phyloP scores from a whole-genome alignment of 768 basidiomycete species.

The Tylopilus balloui region DNA sequence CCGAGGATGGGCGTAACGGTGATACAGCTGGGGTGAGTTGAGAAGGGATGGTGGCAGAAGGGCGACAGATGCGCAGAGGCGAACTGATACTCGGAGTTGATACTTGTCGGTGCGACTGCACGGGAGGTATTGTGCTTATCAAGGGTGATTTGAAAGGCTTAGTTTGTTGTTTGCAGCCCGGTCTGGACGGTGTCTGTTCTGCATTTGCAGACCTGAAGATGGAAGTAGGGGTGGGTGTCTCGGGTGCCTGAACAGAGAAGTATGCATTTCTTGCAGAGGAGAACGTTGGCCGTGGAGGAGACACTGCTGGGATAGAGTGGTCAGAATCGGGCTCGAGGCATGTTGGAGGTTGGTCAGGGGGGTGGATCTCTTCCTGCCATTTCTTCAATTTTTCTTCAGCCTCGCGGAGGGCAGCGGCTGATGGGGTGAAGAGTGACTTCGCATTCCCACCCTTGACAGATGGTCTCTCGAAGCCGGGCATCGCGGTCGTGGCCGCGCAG shows the following conservation, averaged over 20 bases:
- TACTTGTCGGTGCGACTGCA: constrained; percentile 12
- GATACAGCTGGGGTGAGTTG: constrained; percentile 22
- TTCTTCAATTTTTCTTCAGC: constrained; percentile 49
- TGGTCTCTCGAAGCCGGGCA: constrained; percentile 19
- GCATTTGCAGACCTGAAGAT: constrained; percentile 24
- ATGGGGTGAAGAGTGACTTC: constrained; percentile 45
- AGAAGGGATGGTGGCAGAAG: constrained; percentile 4
- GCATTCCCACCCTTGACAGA: not conserved
- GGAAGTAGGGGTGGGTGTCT: constrained; percentile 38
- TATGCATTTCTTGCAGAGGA: constrained; percentile 36
- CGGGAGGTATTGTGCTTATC: constrained; percentile 17
- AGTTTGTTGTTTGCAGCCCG: constrained; percentile 11
- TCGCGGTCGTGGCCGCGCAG: constrained; percentile 31
- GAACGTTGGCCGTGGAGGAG: constrained; percentile 32
- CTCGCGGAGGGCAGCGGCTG: constrained; percentile 48
- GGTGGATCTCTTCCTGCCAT: constrained; percentile 45
- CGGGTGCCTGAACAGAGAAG: constrained; percentile 28
- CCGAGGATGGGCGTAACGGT: constrained; percentile 34
- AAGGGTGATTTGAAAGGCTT: constrained; percentile 49
- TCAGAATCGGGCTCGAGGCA: constrained; percentile 13
- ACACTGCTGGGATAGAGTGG: not conserved
- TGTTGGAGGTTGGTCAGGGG: constrained; percentile 17
- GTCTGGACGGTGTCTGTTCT: constrained; percentile 10
- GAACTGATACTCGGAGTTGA: constrained; percentile 30
- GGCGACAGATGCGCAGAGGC: constrained; percentile 9